Conservation (phyloP, 371 early-diverging fungal genomes). For the Mucor piriformis region DNA sequence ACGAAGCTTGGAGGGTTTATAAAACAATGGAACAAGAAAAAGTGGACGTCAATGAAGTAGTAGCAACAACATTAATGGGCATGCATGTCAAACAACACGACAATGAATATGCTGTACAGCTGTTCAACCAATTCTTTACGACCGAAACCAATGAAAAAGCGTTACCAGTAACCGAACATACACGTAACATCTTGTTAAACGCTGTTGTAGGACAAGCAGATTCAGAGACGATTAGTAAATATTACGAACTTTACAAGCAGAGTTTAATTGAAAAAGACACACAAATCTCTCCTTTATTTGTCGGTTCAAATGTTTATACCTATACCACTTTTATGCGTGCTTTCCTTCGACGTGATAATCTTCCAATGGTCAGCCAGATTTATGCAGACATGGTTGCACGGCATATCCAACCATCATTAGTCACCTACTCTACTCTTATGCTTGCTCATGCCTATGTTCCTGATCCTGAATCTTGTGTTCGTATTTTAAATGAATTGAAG, state of each 20-base stretch:
- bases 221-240: constrained; percentile 20
- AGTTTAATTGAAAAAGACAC: constrained; percentile 5
- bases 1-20: constrained; percentile 49
- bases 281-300: constrained; percentile 9
- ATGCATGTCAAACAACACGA: constrained; percentile 54
- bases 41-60: constrained; percentile 30
- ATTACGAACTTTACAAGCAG: constrained; percentile 36
- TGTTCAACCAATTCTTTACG: constrained; percentile 42
- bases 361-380: constrained; percentile 42
- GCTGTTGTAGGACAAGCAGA: constrained; percentile 38
- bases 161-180: constrained; percentile 29
- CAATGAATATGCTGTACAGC: constrained; percentile 35
- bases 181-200: constrained; percentile 44
- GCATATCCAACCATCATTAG: constrained; percentile 40
- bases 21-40: constrained; percentile 37
- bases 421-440: constrained; percentile 48
- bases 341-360: constrained; percentile 41
- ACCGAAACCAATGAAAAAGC: not conserved
- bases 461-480: constrained; percentile 42
- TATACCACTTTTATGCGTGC: constrained; percentile 56
- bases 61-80: constrained; percentile 48
- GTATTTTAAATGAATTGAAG: constrained; percentile 39
- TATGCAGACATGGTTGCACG: constrained; percentile 45
- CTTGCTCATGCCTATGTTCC: constrained; percentile 49
- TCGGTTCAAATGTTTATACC: constrained; percentile 39